These are phyloP conservation scores for Salix purpurea DNA, from an alignment of 345 rosid species.

Conservation along the genomic window DNA sequence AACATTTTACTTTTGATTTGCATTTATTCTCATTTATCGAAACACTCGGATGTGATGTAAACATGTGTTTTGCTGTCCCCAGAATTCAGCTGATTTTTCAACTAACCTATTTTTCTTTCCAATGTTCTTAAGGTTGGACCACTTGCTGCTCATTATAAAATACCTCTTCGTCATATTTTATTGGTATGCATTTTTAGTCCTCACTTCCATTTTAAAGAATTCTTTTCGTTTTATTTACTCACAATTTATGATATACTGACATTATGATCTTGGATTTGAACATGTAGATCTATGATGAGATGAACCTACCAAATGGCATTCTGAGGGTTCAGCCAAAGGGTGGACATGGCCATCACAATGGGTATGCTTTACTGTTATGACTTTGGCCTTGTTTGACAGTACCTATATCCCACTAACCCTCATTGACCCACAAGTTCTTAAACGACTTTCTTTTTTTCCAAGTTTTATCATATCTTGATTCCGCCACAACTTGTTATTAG, in stretches of 20 bases:
- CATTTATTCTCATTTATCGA: not conserved
- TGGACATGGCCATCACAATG: conserved; percentile 85
- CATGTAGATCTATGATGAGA: conserved; percentile 70
- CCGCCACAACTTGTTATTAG: not conserved
- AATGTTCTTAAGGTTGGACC: conserved; percentile 63
- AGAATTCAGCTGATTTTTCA: too few species aligned
- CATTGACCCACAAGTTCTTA: not conserved
- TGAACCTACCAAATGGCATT: conserved; percentile 91
- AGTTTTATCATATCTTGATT: not conserved
- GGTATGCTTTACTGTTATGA: conserved; percentile 39
- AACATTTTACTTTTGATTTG: not conserved
- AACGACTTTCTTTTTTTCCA: not conserved
- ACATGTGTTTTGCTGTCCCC: not conserved
- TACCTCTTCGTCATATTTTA: conserved; percentile 80
- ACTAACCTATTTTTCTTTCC: conserved; percentile 7
- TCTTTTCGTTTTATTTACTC: not conserved
- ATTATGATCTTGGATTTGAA: conserved; percentile 5
- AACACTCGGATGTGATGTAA: not conserved
- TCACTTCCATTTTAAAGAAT: not conserved
- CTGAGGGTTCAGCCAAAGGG: conserved; percentile 81
- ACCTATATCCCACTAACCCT: too few species aligned
- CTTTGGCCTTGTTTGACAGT: not conserved
- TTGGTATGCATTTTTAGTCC: conserved; percentile 39
- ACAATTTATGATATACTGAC: not conserved
- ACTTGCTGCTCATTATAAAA: conserved; percentile 84